phyloP scores from a whole-genome alignment of 495 filamentous ascomycete species.

The Thozetella sp. region DNA sequence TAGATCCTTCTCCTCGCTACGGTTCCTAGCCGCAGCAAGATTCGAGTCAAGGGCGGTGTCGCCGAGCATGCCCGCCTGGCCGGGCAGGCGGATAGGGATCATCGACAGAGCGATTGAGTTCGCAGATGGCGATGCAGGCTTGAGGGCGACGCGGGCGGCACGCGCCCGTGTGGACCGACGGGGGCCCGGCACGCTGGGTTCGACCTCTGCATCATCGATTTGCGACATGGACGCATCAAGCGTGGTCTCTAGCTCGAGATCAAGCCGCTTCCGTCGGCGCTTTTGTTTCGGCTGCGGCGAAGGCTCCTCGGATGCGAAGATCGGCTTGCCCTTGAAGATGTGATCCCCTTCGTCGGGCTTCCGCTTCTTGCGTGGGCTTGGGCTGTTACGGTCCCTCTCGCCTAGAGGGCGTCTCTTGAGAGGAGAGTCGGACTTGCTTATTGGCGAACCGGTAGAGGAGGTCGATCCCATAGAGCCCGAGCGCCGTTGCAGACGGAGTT shows the following conservation, averaged over 20 bases:
- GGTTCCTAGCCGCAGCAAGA: constrained; percentile 19
- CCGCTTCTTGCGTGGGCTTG: constrained; percentile 31
- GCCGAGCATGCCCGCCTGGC: constrained; percentile 21
- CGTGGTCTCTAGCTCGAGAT: constrained; percentile 10
- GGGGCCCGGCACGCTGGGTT: constrained; percentile 10
- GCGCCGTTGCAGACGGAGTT: constrained; percentile 15
- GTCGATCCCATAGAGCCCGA: constrained; percentile 22
- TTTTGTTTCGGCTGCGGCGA: constrained; percentile 19
- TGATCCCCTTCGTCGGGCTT: constrained; percentile 21
- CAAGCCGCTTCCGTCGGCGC: constrained; percentile 25
- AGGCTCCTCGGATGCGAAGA: constrained; percentile 6
- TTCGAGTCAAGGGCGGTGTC: constrained; percentile 13
- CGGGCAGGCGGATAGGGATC: constrained; percentile 28
- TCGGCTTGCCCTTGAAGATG: constrained; percentile 3
- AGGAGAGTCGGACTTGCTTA: constrained; percentile 26
- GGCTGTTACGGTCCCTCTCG: constrained; percentile 39
- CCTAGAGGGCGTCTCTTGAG: constrained; percentile 31
- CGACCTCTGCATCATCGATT: background rate
- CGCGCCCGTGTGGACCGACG: constrained; percentile 28
- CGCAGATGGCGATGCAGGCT: constrained; percentile 25
- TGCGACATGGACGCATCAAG: constrained; percentile 4
- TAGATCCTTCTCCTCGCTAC: constrained; percentile 52
- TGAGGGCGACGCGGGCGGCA: constrained; percentile 20
- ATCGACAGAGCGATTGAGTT: constrained; percentile 29
- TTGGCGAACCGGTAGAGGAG: constrained; percentile 26